These are phyloP conservation scores for Astragalus membranaceus DNA, from an alignment of 306 rosid genomes.

Conservation along the genomic window DNA sequence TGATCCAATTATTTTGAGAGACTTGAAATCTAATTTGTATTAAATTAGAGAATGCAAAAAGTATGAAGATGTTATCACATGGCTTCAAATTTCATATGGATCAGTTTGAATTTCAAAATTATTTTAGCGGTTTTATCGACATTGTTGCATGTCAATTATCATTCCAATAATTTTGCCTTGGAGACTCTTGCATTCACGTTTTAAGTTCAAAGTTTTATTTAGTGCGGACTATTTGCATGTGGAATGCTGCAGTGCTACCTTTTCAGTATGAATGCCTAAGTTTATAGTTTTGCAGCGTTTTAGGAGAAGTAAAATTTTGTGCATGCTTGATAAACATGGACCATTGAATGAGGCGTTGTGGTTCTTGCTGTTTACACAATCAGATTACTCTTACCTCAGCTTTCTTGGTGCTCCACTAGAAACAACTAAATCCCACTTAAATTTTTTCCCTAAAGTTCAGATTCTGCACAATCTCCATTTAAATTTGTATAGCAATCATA, in stretches of 20 bases:
- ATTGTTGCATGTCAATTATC: neutral
- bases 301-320: neutral
- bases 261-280: neutral
- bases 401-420: conserved; percentile 8
- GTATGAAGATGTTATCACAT: neutral
- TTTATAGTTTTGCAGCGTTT: neutral
- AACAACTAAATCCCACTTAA: neutral
- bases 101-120: neutral
- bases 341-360: neutral
- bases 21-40: neutral
- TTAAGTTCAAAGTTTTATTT: neutral
- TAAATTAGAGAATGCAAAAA: neutral
- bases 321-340: neutral
- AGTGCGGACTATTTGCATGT: neutral
- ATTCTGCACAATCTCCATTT: conserved; percentile 11
- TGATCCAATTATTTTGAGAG: neutral
- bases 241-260: conserved; percentile 1
- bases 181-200: conserved; percentile 4
- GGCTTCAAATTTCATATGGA: neutral
- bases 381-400: neutral
- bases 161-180: neutral
- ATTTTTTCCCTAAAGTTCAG: neutral
- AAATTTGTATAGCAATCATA: neutral
- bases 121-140: neutral
- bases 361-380: neutral